phyloP scores from a whole-genome alignment of 768 basidiomycete species.

The Russula brevipes region DNA sequence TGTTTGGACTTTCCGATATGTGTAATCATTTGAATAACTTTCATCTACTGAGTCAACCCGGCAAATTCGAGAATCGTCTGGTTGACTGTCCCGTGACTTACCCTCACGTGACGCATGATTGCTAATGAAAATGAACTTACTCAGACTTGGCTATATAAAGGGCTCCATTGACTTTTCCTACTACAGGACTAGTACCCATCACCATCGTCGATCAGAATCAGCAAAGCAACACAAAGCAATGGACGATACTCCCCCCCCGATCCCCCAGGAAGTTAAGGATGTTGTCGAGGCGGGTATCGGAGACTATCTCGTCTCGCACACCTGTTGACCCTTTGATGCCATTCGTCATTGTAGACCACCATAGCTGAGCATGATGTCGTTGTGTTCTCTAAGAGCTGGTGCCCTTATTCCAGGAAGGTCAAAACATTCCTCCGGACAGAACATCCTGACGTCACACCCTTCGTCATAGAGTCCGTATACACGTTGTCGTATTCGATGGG shows the following conservation, averaged over 20 bases:
- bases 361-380: slow-evolving; percentile 35
- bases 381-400: slow-evolving; percentile 39
- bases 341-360: slow-evolving; percentile 27
- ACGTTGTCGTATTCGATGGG: background rate
- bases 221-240: too few species aligned
- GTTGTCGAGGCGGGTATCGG: slow-evolving; percentile 10
- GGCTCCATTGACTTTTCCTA: background rate
- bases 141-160: slow-evolving; percentile 8
- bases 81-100: background rate
- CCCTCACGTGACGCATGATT: background rate
- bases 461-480: slow-evolving; percentile 34
- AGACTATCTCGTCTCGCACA: too few species aligned
- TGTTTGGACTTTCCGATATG: slow-evolving; percentile 8
- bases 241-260: too few species aligned
- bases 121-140: background rate
- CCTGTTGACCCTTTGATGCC: background rate
- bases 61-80: background rate
- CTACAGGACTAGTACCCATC: background rate
- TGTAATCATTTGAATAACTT: background rate
- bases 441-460: slow-evolving; percentile 28
- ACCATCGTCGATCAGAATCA: background rate
- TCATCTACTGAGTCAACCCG: background rate
- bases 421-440: slow-evolving; percentile 33
- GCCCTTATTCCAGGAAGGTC: slow-evolving; percentile 39
- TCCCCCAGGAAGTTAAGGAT: too few species aligned